These are phyloP conservation scores for Zygosaccharomyces bisporus DNA, from an alignment of 805 yeast genomes.

Conservation along the genomic window DNA sequence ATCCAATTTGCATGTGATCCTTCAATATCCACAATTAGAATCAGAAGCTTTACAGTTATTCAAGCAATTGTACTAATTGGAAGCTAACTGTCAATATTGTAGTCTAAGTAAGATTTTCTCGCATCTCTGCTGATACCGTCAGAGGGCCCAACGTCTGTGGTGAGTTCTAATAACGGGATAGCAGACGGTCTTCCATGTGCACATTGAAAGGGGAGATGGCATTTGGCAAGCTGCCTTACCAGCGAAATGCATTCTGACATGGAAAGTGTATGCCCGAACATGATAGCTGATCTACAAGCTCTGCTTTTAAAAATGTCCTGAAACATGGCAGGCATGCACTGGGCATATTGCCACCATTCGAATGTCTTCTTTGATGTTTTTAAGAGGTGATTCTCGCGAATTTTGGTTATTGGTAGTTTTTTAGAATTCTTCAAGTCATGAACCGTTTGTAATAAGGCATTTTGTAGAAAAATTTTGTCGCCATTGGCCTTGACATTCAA, in stretches of 20 bases:
- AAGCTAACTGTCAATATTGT: slow-evolving; percentile 2
- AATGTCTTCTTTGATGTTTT: not conserved
- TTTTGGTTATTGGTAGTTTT: slow-evolving; percentile 19
- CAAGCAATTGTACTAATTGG: not conserved
- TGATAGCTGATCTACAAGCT: slow-evolving; percentile 68
- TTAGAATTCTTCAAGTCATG: slow-evolving; percentile 39
- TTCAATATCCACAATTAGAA: slow-evolving; percentile 12
- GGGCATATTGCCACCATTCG: slow-evolving; percentile 40
- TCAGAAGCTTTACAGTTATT: slow-evolving; percentile 6
- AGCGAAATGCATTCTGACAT: slow-evolving; percentile 43
- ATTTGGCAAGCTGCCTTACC: slow-evolving; percentile 41
- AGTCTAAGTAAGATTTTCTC: slow-evolving; percentile 6
- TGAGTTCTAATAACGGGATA: slow-evolving; percentile 45
- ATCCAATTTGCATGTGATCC: slow-evolving; percentile 10
- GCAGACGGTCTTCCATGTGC: slow-evolving; percentile 84
- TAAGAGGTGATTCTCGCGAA: not conserved
- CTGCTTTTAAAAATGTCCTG: slow-evolving; percentile 50
- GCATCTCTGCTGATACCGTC: not conserved
- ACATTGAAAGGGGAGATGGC: slow-evolving; percentile 68
- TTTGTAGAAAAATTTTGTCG: slow-evolving; percentile 34
- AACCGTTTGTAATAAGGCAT: slow-evolving; percentile 43
- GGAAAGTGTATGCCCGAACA: slow-evolving; percentile 60
- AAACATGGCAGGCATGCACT: slow-evolving; percentile 49
- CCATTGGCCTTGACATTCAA: slow-evolving; percentile 35
- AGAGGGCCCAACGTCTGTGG: slow-evolving; percentile 1